These are phyloP conservation scores for Penicillium cosmopolitanum DNA, from an alignment of 495 filamentous ascomycete genomes.

Conservation along the genomic window DNA sequence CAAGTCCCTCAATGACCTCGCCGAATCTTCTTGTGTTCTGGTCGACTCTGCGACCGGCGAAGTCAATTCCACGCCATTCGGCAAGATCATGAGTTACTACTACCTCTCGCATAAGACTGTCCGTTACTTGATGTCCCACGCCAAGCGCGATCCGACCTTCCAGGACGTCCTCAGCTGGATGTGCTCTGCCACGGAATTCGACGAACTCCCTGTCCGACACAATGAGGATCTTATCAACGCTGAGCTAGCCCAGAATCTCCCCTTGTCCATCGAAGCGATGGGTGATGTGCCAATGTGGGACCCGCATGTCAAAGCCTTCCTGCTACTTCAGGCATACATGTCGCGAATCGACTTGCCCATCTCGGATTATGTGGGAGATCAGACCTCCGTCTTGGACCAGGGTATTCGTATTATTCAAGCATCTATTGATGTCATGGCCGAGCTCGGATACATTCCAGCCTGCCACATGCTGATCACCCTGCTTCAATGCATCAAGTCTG, in stretches of 20 bases:
- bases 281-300: constrained; percentile 91
- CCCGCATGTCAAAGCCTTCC: constrained; percentile 94
- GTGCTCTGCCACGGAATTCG: constrained; percentile 91
- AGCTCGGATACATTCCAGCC: constrained; percentile 77
- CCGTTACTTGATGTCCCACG: constrained; percentile 74
- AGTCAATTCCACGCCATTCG: constrained; percentile 83
- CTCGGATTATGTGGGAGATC: constrained; percentile 95
- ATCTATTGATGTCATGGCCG: constrained; percentile 90
- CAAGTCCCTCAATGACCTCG: constrained; percentile 77
- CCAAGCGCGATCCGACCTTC: constrained; percentile 77
- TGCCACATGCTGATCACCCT: constrained; percentile 79
- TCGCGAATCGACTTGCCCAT: constrained; percentile 90
- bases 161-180: constrained; percentile 91
- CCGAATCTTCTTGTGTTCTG: constrained; percentile 78
- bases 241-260: constrained; percentile 81
- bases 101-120: constrained; percentile 97
- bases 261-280: constrained; percentile 66
- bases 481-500: constrained; percentile 88
- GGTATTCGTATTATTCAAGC: constrained; percentile 93
- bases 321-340: constrained; percentile 94
- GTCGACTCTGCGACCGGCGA: constrained; percentile 81
- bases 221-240: constrained; percentile 99
- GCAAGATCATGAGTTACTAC: constrained; percentile 99
- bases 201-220: constrained; percentile 97
- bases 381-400: constrained; percentile 87